Evolutionary conservation across 140 eudicot genomes (phyloP).

Genomic region (Cichorium intybus): DNA sequence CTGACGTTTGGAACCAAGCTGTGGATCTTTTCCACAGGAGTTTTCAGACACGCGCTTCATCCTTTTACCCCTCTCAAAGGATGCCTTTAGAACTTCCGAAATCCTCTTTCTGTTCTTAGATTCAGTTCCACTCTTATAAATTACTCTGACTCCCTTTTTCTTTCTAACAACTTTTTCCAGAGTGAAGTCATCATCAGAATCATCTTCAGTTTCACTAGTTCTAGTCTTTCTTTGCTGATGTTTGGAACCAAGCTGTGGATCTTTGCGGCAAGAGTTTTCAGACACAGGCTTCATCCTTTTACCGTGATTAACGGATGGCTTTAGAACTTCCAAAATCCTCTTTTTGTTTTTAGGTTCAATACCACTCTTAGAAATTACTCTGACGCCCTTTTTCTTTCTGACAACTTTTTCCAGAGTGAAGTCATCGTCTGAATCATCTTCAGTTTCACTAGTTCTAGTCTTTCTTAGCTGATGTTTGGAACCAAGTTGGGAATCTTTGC

Average conservation of each 20-base stretch:
- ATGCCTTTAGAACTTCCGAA: neutral
- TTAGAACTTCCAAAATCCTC: neutral
- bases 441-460: neutral
- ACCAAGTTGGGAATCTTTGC: neutral
- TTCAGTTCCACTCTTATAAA: neutral
- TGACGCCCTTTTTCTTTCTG: neutral
- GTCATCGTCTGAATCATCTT: constrained; percentile 11
- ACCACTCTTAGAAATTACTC: neutral
- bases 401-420: neutral
- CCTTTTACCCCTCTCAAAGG: neutral
- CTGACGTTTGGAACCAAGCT: neutral
- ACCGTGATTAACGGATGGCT: neutral
- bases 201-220: neutral
- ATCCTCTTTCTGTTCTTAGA: constrained; percentile 1
- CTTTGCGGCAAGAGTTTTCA: neutral
- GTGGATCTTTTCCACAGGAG: neutral
- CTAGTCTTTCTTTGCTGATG: neutral
- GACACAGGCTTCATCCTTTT: constrained; percentile 2
- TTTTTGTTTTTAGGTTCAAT: neutral
- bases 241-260: neutral
- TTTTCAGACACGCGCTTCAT: neutral
- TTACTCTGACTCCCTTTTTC: neutral
- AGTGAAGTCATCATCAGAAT: constrained; percentile 4
- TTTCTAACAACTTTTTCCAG: neutral
- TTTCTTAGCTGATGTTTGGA: neutral